phyloP scores from a whole-genome alignment of 2,329 filamentous ascomycete genomes.

The Dactylellina sp. region DNA sequence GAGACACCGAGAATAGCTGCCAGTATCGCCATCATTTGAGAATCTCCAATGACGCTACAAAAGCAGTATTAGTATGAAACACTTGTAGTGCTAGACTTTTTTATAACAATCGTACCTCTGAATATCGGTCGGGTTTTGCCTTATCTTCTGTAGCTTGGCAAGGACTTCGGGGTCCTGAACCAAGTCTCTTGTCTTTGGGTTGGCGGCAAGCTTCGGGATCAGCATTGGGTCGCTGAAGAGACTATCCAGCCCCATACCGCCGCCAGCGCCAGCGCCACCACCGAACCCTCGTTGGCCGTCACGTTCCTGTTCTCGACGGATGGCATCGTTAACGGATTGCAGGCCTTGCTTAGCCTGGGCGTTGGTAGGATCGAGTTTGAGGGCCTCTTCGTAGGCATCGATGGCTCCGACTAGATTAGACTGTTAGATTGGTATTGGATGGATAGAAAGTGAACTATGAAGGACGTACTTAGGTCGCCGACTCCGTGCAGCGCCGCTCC shows the following conservation, averaged over 20 bases:
- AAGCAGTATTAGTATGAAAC: constrained; percentile 1
- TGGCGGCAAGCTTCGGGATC: constrained; percentile 87
- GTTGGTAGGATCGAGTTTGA: constrained; percentile 91
- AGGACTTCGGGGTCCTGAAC: constrained; percentile 90
- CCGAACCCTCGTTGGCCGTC: constrained; percentile 68
- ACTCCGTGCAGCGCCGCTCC: constrained; percentile 89
- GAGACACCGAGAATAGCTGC: constrained; percentile 93
- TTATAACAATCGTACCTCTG: constrained; percentile 63
- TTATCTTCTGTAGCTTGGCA: constrained; percentile 83
- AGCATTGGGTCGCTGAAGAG: constrained; percentile 96
- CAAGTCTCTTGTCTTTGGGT: constrained; percentile 88
- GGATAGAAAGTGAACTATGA: not conserved
- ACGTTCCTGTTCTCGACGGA: constrained; percentile 78
- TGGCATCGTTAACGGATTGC: constrained; percentile 84
- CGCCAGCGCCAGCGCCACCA: constrained; percentile 66
- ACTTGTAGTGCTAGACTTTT: not conserved
- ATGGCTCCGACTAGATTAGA: constrained; percentile 74
- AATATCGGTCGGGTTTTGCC: constrained; percentile 81
- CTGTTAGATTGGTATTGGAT: constrained; percentile 20
- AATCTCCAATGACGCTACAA: constrained; percentile 80
- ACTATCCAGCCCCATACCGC: constrained; percentile 80
- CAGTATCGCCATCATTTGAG: constrained; percentile 91
- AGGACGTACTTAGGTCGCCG: constrained; percentile 76
- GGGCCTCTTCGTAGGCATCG: constrained; percentile 92
- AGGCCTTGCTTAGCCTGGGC: constrained; percentile 91